phyloP scores from a whole-genome alignment of 495 filamentous ascomycete species.

The Penicillium silybi region DNA sequence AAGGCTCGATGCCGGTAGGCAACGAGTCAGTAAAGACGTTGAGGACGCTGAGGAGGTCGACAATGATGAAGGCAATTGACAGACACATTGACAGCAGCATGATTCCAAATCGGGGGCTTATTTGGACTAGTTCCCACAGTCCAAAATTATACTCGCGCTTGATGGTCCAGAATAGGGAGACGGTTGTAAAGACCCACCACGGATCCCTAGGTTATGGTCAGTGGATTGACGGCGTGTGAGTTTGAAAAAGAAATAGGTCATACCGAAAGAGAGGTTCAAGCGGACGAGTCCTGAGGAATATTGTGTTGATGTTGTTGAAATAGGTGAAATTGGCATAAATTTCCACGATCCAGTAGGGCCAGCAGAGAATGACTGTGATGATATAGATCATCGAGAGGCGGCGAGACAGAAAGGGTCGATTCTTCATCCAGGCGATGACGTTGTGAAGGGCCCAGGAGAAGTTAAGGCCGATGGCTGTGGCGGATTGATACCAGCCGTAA shows the following conservation, averaged over 20 bases:
- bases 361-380: constrained; percentile 34
- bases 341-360: constrained; percentile 46
- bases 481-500: constrained; percentile 47
- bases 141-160: constrained; percentile 50
- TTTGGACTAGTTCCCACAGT: constrained; percentile 41
- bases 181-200: constrained; percentile 57
- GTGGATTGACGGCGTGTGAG: not conserved
- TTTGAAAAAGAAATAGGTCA: not conserved
- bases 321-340: constrained; percentile 49
- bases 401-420: constrained; percentile 37
- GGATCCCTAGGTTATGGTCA: constrained; percentile 42
- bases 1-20: constrained; percentile 36
- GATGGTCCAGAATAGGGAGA: constrained; percentile 51
- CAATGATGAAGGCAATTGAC: constrained; percentile 49
- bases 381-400: constrained; percentile 37
- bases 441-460: constrained; percentile 47
- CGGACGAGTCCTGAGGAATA: constrained; percentile 49
- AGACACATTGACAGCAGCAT: constrained; percentile 53
- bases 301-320: constrained; percentile 47
- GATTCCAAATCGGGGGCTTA: constrained; percentile 54
- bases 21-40: constrained; percentile 25
- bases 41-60: constrained; percentile 41
- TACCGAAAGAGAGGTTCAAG: constrained; percentile 51
- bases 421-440: constrained; percentile 50
- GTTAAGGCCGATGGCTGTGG: constrained; percentile 44